Base-by-base conservation (phyloP, 441 rosid genomes). In the Populus trichocarpa region DNA sequence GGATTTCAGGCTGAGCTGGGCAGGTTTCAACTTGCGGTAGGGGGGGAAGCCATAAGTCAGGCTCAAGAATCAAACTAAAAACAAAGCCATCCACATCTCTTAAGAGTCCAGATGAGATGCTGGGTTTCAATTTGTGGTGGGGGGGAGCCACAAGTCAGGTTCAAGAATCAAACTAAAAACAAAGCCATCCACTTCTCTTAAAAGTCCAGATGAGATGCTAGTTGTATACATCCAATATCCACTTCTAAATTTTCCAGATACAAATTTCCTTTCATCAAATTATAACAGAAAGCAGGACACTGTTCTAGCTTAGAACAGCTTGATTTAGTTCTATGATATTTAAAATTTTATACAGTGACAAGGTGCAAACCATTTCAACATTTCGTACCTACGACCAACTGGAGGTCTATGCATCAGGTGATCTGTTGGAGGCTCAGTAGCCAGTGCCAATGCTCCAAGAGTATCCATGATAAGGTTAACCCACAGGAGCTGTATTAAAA, bases 391-490 rank as follows among this genome's bases (percentile, higher is more conserved):
- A 69, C 98, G 90, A 63, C 99, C 98, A 72, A 97, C 98, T 66
- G 99, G 99, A 20, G 89, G 36, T 75, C 99, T 83, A 30, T 83
- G 84, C 99, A 97, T 85, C 78, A 97, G 85, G 83, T 97, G 97
- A 83, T 97, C 97, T 2, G 92, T 93, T 20, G 99, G 99, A 74
- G 98, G 98, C 82, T 97, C 99, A 6, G 99, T 97, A 74, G 99
- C 99, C 79, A 97, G 82, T 71, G 99, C 99, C 78, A 97, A 80
- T 25, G 98, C 99, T 67, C 99, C 99, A 83, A 97, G 99, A 28
- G 98, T 97, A 84, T 97, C 99, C 99, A 97, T 93, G 75, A 97
- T 97, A 78, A 97, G 98, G 85, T 97, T 97, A 81, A 97, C 97
- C 99, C 99, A 97, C 12, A 97, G 95, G 80, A 97, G 98, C 99